phyloP scores from a whole-genome alignment of 257 asterid species.

The Mentha longifolia region DNA sequence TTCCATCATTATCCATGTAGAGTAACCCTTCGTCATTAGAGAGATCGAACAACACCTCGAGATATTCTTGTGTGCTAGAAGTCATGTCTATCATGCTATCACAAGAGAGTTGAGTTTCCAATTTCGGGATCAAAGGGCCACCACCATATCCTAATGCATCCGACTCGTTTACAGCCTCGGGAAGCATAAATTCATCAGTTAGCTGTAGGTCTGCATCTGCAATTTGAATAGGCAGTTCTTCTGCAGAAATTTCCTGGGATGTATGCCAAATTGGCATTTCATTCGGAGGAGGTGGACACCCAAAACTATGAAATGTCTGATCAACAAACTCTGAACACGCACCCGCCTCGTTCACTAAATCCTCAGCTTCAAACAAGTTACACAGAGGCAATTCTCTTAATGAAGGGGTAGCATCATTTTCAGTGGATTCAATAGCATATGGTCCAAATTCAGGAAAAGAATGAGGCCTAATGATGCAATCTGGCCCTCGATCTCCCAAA shows the following conservation, averaged over 20 bases:
- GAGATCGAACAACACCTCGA: constrained; percentile 49
- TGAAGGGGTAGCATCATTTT: constrained; percentile 31
- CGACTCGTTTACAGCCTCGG: constrained; percentile 28
- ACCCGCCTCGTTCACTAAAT: constrained; percentile 41
- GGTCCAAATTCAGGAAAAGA: constrained; percentile 37
- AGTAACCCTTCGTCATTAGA: constrained; percentile 51
- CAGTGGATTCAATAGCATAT: constrained; percentile 35
- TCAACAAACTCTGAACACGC: constrained; percentile 44
- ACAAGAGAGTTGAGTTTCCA: constrained; percentile 35
- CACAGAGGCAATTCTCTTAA: constrained; percentile 36
- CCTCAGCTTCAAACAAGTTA: constrained; percentile 42
- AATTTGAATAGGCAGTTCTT: constrained; percentile 35
- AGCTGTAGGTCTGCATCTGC: constrained; percentile 42
- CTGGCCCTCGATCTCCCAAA: constrained; percentile 48
- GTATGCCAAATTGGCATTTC: constrained; percentile 49
- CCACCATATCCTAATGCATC: constrained; percentile 30
- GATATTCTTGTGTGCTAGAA: constrained; percentile 47
- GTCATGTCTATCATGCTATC: constrained; percentile 34
- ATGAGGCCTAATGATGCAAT: constrained; percentile 22
- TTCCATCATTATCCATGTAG: constrained; percentile 43
- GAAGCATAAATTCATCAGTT: constrained; percentile 31
- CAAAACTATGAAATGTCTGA: constrained; percentile 46
- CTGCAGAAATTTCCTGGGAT: constrained; percentile 32
- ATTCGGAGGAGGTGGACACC: constrained; percentile 43
- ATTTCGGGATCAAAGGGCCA: constrained; percentile 30